These are phyloP conservation scores for Rickenella mellea DNA, from an alignment of 768 basidiomycete species.

Conservation along the genomic window DNA sequence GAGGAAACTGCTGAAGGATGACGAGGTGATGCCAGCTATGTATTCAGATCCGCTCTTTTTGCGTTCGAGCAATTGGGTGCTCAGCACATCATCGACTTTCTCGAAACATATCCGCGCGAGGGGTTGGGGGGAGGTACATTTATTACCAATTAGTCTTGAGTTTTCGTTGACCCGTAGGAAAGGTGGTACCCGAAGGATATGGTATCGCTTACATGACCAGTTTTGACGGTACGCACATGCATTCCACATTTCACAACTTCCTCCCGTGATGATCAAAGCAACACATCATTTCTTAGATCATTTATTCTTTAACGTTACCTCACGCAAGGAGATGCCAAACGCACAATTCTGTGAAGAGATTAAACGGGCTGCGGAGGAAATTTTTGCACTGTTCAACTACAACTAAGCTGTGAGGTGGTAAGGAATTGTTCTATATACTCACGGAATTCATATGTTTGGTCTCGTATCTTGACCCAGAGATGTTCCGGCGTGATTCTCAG, in stretches of 20 bases:
- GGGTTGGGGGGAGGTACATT: constrained; percentile 96
- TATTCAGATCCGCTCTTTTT: constrained; percentile 68
- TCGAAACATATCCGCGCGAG: constrained; percentile 79
- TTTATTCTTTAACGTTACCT: constrained; percentile 83
- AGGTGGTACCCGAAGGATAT: constrained; percentile 90
- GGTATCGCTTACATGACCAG: constrained; percentile 95
- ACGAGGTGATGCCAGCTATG: constrained; percentile 57
- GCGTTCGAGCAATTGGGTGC: constrained; percentile 72
- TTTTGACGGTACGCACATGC: constrained; percentile 61
- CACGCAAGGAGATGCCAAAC: constrained; percentile 78
- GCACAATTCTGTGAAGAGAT: constrained; percentile 66
- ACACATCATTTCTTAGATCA: constrained; percentile 49
- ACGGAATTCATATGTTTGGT: too few species aligned
- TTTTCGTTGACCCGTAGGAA: too few species aligned
- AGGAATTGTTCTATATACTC: too few species aligned
- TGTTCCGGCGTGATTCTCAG: too few species aligned
- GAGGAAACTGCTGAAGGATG: constrained; percentile 52
- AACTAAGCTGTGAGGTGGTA: too few species aligned
- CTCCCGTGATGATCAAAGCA: background rate
- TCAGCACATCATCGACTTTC: constrained; percentile 85
- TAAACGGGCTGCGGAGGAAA: constrained; percentile 49
- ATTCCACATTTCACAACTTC: background rate
- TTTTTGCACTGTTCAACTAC: constrained; percentile 36
- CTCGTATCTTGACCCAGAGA: too few species aligned
- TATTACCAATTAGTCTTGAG: too few species aligned